These are phyloP conservation scores for Colletotrichum coccodes DNA, from an alignment of 2,329 filamentous ascomycete genomes.

Conservation along the genomic window DNA sequence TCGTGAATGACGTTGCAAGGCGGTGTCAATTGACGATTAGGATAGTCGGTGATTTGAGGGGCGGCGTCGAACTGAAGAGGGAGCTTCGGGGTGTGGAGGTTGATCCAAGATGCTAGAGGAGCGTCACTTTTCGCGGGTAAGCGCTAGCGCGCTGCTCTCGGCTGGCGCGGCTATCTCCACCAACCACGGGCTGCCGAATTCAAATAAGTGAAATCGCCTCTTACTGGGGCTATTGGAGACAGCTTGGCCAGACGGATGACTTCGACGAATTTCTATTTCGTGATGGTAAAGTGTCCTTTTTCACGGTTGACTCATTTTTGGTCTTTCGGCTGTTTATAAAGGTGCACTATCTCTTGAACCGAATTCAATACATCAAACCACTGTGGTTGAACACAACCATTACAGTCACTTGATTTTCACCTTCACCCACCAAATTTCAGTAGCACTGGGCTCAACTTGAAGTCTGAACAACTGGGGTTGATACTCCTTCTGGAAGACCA, in stretches of 20 bases:
- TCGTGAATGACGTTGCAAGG: conserved; percentile 36
- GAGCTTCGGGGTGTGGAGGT: conserved; percentile 29
- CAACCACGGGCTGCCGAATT: conserved; percentile 34
- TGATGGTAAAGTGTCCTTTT: conserved; percentile 33
- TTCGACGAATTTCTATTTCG: conserved; percentile 31
- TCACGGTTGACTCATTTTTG: conserved; percentile 24
- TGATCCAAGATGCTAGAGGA: conserved; percentile 15
- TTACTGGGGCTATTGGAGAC: conserved; percentile 22
- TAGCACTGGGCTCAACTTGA: neutral
- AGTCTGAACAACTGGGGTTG: neutral
- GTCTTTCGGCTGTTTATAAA: neutral
- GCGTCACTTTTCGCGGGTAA: conserved; percentile 31
- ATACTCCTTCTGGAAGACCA: neutral
- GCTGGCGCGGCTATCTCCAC: neutral
- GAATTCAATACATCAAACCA: neutral
- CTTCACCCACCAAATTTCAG: neutral
- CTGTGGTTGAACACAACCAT: neutral
- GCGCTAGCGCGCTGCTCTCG: conserved; percentile 8
- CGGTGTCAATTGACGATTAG: conserved; percentile 30
- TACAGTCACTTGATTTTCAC: neutral
- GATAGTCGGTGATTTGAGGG: neutral
- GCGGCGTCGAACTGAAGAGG: conserved; percentile 15
- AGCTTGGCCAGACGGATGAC: conserved; percentile 27
- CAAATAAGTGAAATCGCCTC: conserved; percentile 31
- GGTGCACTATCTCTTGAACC: neutral